Conservation (phyloP, 805 yeast species). For the Kodamaea kaohsiungensis region DNA sequence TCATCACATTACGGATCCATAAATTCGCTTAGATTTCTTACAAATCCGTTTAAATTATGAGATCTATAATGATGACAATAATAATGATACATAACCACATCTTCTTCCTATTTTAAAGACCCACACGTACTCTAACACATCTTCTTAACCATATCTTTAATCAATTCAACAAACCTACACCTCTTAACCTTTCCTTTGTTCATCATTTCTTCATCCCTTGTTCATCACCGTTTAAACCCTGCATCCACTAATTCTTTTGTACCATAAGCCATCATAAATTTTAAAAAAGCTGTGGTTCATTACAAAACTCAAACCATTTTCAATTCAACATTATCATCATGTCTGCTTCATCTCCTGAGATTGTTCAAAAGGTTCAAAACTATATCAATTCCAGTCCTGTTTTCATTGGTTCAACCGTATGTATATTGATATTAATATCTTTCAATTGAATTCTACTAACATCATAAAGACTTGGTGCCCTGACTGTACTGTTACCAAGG, state of each 20-base stretch:
- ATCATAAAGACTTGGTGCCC: slow-evolving; percentile 5
- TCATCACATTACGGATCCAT: too few relatives aligned
- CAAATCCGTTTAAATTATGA: too few relatives aligned
- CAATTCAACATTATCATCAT: neutral
- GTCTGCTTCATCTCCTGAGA: slow-evolving; percentile 4
- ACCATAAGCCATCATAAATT: neutral
- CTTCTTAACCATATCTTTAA: too few relatives aligned
- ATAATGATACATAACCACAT: too few relatives aligned
- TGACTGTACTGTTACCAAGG: slow-evolving; percentile 4
- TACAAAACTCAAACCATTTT: neutral
- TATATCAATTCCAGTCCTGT: slow-evolving; percentile 1
- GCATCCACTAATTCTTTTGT: neutral
- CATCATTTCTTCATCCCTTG: neutral
- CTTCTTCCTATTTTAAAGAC: too few relatives aligned
- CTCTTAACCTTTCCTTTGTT: too few relatives aligned
- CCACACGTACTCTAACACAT: too few relatives aligned
- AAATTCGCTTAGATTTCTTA: too few relatives aligned
- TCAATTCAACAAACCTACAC: too few relatives aligned
- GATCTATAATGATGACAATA: too few relatives aligned
- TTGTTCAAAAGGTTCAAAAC: slow-evolving; percentile 1
- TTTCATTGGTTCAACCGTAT: slow-evolving; percentile 4
- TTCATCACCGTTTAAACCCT: neutral
- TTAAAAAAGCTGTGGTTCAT: neutral
- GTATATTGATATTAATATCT: too few relatives aligned
- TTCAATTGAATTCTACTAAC: neutral